These are phyloP conservation scores for Lolium multiflorum DNA, from an alignment of 176 grass and related monocot genomes.

Conservation along the genomic window DNA sequence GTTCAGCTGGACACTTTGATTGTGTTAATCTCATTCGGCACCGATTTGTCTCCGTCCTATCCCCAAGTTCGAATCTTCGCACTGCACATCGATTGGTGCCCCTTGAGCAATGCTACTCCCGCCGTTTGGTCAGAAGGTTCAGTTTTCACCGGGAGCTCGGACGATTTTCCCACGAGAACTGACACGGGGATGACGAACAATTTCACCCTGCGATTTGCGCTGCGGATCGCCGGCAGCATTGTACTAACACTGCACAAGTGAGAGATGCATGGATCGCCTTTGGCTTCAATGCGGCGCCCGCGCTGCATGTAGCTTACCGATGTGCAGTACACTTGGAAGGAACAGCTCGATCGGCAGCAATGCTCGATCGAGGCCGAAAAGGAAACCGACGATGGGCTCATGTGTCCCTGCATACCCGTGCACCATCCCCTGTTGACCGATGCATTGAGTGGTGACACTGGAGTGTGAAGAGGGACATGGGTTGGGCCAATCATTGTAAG, in stretches of 20 bases:
- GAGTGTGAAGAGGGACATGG: conserved; percentile 11
- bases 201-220: no score
- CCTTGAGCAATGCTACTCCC: no score
- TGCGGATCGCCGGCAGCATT: no score
- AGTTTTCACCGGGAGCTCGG: no score
- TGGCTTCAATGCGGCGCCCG: conserved; percentile 18
- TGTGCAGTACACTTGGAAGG: background rate
- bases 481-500: conserved; percentile 28
- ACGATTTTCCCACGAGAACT: no score
- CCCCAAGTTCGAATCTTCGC: no score
- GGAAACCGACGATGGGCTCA: conserved; percentile 12
- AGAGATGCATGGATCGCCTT: background rate
- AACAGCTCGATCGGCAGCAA: background rate
- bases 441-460: background rate
- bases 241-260: background rate
- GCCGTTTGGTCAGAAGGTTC: no score
- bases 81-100: no score
- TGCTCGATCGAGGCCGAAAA: conserved; percentile 13
- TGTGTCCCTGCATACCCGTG: background rate
- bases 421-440: conserved; percentile 10
- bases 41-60: no score
- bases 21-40: background rate
- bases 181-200: no score
- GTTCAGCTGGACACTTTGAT: conserved; percentile 7
- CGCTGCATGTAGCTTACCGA: background rate